Percentiles rank a stretch among this genome's conserved stretches.
These are phyloP conservation scores for Metarhizium anisopliae DNA, from an alignment of 2,329 filamentous ascomycete species.

Conservation along the genomic window DNA sequence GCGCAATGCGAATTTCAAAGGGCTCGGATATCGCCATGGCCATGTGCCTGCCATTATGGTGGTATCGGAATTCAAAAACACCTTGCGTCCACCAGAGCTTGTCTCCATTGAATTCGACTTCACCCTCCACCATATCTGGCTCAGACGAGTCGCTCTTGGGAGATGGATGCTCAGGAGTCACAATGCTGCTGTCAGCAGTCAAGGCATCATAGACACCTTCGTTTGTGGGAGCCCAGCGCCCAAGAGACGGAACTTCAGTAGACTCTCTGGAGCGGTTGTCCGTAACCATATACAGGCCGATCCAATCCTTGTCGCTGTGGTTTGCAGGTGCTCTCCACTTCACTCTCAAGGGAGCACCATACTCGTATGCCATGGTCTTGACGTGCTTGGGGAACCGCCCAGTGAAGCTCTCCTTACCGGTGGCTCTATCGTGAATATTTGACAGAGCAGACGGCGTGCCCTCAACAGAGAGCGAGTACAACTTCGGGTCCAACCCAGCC, in stretches of 20 bases:
- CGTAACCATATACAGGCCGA: slow-evolving; percentile 91
- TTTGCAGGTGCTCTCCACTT: slow-evolving; percentile 83
- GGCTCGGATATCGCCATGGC: slow-evolving; percentile 91
- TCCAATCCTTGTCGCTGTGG: slow-evolving; percentile 88
- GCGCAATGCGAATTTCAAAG: slow-evolving; percentile 79
- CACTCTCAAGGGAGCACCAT: slow-evolving; percentile 81
- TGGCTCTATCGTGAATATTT: slow-evolving; percentile 48
- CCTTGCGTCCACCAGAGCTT: slow-evolving; percentile 97
- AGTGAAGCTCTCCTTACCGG: slow-evolving; percentile 63
- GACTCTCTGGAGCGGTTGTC: slow-evolving; percentile 82
- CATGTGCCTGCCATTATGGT: slow-evolving; percentile 85
- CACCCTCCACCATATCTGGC: slow-evolving; percentile 59
- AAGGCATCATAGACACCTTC: slow-evolving; percentile 66
- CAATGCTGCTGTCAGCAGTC: slow-evolving; percentile 66
- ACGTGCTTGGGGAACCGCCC: slow-evolving; percentile 61
- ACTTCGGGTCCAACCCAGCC: slow-evolving; percentile 66
- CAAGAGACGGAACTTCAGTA: slow-evolving; percentile 76
- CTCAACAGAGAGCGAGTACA: slow-evolving; percentile 70
- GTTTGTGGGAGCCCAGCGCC: slow-evolving; percentile 81
- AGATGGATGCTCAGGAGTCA: slow-evolving; percentile 56
- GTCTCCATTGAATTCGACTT: slow-evolving; percentile 82
- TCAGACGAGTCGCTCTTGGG: slow-evolving; percentile 42
- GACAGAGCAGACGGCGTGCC: slow-evolving; percentile 48
- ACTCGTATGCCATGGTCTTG: slow-evolving; percentile 74
- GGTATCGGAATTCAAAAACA: slow-evolving; percentile 94